Evolutionary conservation across 306 rosid genomes (phyloP).

Genomic region (Citrullus amarus): DNA sequence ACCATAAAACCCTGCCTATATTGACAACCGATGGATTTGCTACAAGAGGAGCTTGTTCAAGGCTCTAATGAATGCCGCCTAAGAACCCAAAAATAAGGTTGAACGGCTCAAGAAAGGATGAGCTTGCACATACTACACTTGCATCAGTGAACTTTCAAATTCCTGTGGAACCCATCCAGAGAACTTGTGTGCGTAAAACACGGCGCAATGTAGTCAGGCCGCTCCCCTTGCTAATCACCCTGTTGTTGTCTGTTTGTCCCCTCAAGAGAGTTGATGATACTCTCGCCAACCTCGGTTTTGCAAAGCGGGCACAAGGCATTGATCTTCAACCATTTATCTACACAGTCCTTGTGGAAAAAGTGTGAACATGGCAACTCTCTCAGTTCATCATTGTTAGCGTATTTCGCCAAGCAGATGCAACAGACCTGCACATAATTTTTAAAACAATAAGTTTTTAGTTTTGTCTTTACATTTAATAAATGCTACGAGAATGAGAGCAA

Average conservation of each 20-base stretch:
- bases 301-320: conserved; percentile 88
- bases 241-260: conserved; percentile 33
- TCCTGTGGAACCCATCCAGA: background rate
- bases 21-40: background rate
- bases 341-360: conserved; percentile 89
- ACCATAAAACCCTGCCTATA: background rate
- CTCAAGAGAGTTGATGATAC: conserved; percentile 21
- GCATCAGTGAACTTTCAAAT: background rate
- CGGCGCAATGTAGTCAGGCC: background rate
- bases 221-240: conserved; percentile 15
- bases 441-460: background rate
- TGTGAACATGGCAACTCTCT: conserved; percentile 86
- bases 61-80: background rate
- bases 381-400: conserved; percentile 76
- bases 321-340: conserved; percentile 94
- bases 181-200: background rate
- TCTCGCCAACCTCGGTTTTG: conserved; percentile 66
- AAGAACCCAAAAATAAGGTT: background rate
- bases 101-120: background rate
- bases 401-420: conserved; percentile 87
- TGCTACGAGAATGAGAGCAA: background rate
- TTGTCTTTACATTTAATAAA: background rate
- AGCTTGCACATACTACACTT: background rate
- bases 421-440: conserved; percentile 52
- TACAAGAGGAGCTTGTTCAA: background rate